These are phyloP conservation scores for Chytriomyces confervae DNA, from an alignment of 192 early-diverging fungal genomes.

Conservation along the genomic window DNA sequence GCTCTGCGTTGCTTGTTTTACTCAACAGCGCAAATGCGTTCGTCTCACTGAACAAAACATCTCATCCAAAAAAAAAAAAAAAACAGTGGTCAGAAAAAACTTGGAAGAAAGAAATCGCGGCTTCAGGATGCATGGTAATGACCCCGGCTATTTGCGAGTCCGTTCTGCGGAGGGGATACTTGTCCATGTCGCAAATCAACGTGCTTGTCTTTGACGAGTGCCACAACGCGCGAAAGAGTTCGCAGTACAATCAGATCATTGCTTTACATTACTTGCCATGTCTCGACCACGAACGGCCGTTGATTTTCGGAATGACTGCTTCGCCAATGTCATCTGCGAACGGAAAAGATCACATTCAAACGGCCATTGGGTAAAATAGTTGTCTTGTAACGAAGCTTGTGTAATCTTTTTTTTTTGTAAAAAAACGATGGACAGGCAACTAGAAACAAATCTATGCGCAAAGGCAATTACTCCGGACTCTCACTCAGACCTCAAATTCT, in stretches of 20 bases:
- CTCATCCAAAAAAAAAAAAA: background rate
- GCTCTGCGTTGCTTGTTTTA: background rate
- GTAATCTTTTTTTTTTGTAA: background rate
- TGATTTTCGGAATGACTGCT: slow-evolving; percentile 91
- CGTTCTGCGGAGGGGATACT: slow-evolving; percentile 72
- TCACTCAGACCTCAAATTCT: slow-evolving; percentile 12
- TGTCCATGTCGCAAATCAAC: slow-evolving; percentile 72
- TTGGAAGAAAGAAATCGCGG: slow-evolving; percentile 66
- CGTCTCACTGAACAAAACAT: background rate
- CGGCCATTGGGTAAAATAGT: background rate
- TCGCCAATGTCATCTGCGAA: slow-evolving; percentile 67
- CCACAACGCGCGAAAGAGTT: slow-evolving; percentile 81
- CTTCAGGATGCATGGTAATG: slow-evolving; percentile 78
- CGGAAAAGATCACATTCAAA: slow-evolving; percentile 10
- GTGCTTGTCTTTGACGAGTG: slow-evolving; percentile 94
- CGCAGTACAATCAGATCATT: slow-evolving; percentile 83
- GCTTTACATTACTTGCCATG: slow-evolving; percentile 74
- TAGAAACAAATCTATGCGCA: slow-evolving; percentile 49
- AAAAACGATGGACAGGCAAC: slow-evolving; percentile 24
- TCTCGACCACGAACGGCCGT: slow-evolving; percentile 61
- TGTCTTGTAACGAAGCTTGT: background rate
- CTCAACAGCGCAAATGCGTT: background rate
- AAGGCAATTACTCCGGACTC: slow-evolving; percentile 43
- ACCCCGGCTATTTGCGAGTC: slow-evolving; percentile 87
- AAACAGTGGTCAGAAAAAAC: slow-evolving; percentile 54